These are phyloP conservation scores for Coemansia sp. DNA, from an alignment of 192 early-diverging fungal species.

Conservation along the genomic window DNA sequence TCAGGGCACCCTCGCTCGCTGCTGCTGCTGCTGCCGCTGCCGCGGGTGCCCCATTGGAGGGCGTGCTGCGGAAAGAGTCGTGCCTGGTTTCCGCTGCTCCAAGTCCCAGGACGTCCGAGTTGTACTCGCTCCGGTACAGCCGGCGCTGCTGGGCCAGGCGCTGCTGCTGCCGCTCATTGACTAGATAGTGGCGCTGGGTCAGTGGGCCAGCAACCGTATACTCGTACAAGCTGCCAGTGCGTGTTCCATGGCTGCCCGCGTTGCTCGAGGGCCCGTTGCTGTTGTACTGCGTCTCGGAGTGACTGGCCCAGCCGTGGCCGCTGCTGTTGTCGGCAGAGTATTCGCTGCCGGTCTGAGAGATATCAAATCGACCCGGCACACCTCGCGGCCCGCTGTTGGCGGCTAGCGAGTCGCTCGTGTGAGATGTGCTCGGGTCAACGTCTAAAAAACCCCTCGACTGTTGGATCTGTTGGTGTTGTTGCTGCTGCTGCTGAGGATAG, in stretches of 20 bases:
- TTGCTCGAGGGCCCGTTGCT: conserved; percentile 10
- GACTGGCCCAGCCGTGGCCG: conserved; percentile 32
- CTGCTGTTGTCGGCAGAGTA: conserved; percentile 23
- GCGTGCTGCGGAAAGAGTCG: too few species aligned
- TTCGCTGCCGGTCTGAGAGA: conserved; percentile 28
- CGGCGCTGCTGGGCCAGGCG: conserved; percentile 26
- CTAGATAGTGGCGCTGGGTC: conserved; percentile 10
- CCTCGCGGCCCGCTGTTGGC: conserved; percentile 26
- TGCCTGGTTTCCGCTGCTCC: too few species aligned
- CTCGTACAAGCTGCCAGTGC: conserved; percentile 16
- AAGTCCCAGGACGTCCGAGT: neutral
- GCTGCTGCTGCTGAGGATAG: conserved; percentile 2
- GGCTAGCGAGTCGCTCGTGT: conserved; percentile 14
- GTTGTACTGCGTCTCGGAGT: conserved; percentile 19
- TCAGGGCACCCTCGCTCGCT: too few species aligned
- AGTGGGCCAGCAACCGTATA: conserved; percentile 7
- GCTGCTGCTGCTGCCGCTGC: too few species aligned
- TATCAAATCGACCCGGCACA: conserved; percentile 41
- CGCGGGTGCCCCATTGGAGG: too few species aligned
- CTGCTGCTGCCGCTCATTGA: conserved; percentile 36
- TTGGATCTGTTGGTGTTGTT: conserved; percentile 3
- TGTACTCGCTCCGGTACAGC: conserved; percentile 5
- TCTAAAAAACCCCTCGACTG: conserved; percentile 41
- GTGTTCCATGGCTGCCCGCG: conserved; percentile 18
- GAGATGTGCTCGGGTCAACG: conserved; percentile 50